A percentile compares a stretch with the other conserved stretches of the same genome.
Evolutionary conservation across 192 early-diverging fungal genomes (phyloP).

Genomic region (Piromyces sp.): DNA sequence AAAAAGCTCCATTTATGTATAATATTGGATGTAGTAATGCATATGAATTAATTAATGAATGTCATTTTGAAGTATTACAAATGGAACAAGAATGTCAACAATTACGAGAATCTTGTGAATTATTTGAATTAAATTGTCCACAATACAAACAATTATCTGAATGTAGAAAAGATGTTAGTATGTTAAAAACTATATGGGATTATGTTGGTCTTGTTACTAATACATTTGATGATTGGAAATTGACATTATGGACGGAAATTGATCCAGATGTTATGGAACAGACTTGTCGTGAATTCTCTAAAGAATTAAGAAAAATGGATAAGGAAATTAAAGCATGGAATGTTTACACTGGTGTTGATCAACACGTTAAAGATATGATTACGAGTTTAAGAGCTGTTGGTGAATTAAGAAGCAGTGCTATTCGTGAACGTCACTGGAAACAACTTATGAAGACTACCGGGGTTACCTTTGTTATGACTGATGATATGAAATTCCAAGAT

Average conservation of each 20-base stretch:
- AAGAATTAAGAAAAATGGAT: slow-evolving; percentile 44
- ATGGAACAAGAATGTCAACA: slow-evolving; percentile 40
- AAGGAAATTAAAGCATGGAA: slow-evolving; percentile 54
- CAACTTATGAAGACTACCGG: slow-evolving; percentile 52
- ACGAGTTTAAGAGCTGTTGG: slow-evolving; percentile 42
- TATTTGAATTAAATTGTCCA: slow-evolving; percentile 45
- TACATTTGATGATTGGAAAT: slow-evolving; percentile 44
- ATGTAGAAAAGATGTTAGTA: slow-evolving; percentile 38
- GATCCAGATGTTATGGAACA: slow-evolving; percentile 45
- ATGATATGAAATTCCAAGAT: slow-evolving; percentile 51
- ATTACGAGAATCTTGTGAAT: slow-evolving; percentile 35
- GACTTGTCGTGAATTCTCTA: slow-evolving; percentile 32
- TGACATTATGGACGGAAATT: slow-evolving; percentile 42
- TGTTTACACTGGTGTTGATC: slow-evolving; percentile 39
- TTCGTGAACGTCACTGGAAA: slow-evolving; percentile 50
- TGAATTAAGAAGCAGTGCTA: slow-evolving; percentile 40
- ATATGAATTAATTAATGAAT: slow-evolving; percentile 27
- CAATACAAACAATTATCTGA: slow-evolving; percentile 38
- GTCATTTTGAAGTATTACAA: slow-evolving; percentile 29
- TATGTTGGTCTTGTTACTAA: slow-evolving; percentile 39
- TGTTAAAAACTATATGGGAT: slow-evolving; percentile 46
- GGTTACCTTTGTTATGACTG: slow-evolving; percentile 41
- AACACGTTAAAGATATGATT: slow-evolving; percentile 51
- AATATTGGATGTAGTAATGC: slow-evolving; percentile 26
- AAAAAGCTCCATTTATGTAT: slow-evolving; percentile 55